Evolutionary conservation across 106 monocot genomes (phyloP).

Genomic region (Platanthera zijinensis): DNA sequence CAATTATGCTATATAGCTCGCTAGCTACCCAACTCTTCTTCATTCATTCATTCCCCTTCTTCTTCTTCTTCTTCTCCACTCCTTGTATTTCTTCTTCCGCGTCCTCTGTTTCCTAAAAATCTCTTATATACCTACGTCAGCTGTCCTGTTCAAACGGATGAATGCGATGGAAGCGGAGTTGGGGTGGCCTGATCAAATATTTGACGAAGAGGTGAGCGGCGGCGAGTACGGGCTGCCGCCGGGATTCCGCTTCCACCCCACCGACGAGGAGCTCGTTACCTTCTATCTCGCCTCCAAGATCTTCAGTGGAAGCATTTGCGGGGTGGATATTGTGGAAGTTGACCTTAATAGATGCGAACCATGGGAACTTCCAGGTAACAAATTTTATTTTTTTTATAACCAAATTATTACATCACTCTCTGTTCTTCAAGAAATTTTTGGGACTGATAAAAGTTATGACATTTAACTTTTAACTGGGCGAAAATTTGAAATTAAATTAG

Average conservation of each 20-base stretch:
- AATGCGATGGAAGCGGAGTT: constrained; percentile 21
- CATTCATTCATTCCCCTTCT: neutral
- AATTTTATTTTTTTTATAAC: too few relatives aligned
- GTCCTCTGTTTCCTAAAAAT: neutral
- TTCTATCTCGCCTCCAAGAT: constrained; percentile 91
- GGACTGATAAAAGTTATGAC: too few relatives aligned
- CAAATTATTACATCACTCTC: too few relatives aligned
- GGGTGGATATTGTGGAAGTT: constrained; percentile 71
- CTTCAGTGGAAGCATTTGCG: constrained; percentile 54
- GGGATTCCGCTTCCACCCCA: constrained; percentile 83
- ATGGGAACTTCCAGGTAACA: constrained; percentile 87
- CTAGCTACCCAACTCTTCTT: neutral
- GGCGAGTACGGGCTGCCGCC: constrained; percentile 58
- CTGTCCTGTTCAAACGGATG: neutral
- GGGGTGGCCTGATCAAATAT: constrained; percentile 25
- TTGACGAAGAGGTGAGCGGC: constrained; percentile 28
- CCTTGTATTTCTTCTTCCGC: neutral
- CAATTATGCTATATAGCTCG: constrained; percentile 4
- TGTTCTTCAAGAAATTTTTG: too few relatives aligned
- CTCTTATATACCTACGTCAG: too few relatives aligned
- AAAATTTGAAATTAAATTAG: too few relatives aligned
- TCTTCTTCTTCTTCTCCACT: neutral
- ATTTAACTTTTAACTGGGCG: too few relatives aligned
- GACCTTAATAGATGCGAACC: constrained; percentile 93
- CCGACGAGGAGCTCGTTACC: constrained; percentile 82